Conservation (phyloP, 345 rosid genomes). For the Aurinia saxatilis region DNA sequence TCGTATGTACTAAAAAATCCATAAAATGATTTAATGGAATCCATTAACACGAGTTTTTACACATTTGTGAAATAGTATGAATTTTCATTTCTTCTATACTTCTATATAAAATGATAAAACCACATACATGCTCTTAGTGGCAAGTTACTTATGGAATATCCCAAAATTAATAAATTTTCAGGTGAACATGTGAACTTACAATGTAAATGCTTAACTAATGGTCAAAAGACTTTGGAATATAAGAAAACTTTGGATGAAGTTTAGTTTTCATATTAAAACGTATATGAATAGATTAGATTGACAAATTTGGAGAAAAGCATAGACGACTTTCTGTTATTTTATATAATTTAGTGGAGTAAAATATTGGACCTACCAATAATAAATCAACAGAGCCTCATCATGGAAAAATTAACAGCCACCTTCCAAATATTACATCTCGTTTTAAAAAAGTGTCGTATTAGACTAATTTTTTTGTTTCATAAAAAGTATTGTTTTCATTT, state of each 20-base stretch:
- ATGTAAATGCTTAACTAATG: background rate
- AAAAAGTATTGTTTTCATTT: no score
- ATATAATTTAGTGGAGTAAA: background rate
- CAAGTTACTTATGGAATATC: background rate
- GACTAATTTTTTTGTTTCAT: no score
- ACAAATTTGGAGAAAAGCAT: background rate
- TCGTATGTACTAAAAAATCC: no score
- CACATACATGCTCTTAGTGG: background rate
- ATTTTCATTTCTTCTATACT: no score
- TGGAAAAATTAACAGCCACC: constrained; percentile 5
- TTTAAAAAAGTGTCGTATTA: no score
- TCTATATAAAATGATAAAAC: background rate
- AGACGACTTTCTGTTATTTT: background rate
- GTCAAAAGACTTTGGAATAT: constrained; percentile 8
- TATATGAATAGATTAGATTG: background rate
- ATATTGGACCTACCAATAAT: constrained; percentile 7
- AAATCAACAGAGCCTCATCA: constrained; percentile 22
- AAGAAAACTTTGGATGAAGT: background rate
- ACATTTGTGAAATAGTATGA: background rate
- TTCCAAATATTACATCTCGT: no score
- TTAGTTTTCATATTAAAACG: background rate
- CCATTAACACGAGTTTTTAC: no score
- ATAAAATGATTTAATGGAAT: no score
- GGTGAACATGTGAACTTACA: background rate
- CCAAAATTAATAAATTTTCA: background rate